Evolutionary conservation across 768 basidiomycete genomes (phyloP), one percentile per base, ranked within the genome.

Genomic region (Leccinum uliginosum): DNA sequence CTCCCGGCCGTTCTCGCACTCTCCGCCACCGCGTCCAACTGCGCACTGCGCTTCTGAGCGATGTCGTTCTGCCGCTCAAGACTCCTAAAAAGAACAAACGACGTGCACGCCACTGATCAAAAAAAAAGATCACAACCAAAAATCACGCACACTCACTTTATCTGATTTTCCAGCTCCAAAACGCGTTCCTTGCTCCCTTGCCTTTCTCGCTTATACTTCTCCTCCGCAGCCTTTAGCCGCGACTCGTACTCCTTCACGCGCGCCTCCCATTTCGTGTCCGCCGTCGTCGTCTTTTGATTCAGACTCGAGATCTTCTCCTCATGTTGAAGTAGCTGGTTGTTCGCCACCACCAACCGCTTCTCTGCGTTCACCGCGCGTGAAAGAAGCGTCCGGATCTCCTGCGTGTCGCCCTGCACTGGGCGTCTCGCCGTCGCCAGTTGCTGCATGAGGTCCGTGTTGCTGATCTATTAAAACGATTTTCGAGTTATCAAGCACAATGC

Each of bases 211-310:
- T 98, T 98, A 61, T 93, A 85, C 68, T 85, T 86, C 77, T 98
- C 95, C 65, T 93, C 92, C 0, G 91, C 91, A 0, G 85, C 84
- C 70, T 85, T 86, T 59, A 94, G 67, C 17, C 90, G 75, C 14
- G 82, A 69, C 73, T 97, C 93, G 65, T 95, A 94, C 72, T 98
- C 95, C 71, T 86, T 88, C 46, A 98, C 91, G n/a, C 95, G 79
- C 0, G 88, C 91, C 65, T 95, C 94, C 93, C 95, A 98, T 71
- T 95, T 96, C 52, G 75, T 76, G 62, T 97, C 94, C 0, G 90
- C 88, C 0, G 75, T 76, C 0, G 78, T 75, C 35, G 80, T 89
- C 76, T 86, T 89, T 73, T 85, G 79, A 61, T 87, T 88, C 73
- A 90, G 80, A 40, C 76, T 71, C 1, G 87, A 83, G 50, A 95